Base-by-base conservation (phyloP, 768 basidiomycete genomes). In the Boletus vinaceobasis region DNA sequence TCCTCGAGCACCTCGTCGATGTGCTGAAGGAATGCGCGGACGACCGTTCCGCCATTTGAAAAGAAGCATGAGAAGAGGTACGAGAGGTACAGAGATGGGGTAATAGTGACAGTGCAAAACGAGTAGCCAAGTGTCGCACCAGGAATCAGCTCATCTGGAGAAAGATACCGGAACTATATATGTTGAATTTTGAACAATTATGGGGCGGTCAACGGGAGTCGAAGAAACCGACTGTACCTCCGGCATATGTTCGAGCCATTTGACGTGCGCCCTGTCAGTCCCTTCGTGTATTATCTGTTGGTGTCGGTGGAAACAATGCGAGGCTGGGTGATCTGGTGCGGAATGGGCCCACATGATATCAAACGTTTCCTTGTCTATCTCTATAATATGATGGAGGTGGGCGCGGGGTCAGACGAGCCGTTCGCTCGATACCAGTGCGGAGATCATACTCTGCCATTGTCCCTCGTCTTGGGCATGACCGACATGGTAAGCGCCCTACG, bases 401-500 rank as follows among this genome's bases (percentile, higher is more conserved):
- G 9, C 42, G 15, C 15, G 15, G 5, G 7, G 14, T 42, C 21
- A 42, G 40, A 23, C 14, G 21, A 21, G 14, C 7, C 0, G 14
- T 15, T 14, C 40, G 14, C 21, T 15, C 40, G 14, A 42, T 7
- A 23, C 4, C 14, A n/a, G 43, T 15, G 11, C 7, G 6, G 14
- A 31, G 29, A 29, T 26, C 48, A 76, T 51, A 87, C 87, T 73
- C 60, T 80, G 78, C 59, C 83, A 77, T 17, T 71, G 71, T 2
- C 69, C 70, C 51, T 85, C 79, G 5, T 77, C 72, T 27, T 43
- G 26, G 4, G 78, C 77, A 38, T 77, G 76, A 52, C 79, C 81
- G 39, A 89, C 81, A 75, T 88, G 85, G 57, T 90, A 85, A 11
- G 87, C 88, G 37, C 88, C 89, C 89, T 91, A 50, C 23, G 21